Percentiles rank a stretch among this genome's conserved stretches.
Evolutionary conservation across 352 stramenopile genomes (phyloP).

Genomic region (Pythium plurisporium): DNA sequence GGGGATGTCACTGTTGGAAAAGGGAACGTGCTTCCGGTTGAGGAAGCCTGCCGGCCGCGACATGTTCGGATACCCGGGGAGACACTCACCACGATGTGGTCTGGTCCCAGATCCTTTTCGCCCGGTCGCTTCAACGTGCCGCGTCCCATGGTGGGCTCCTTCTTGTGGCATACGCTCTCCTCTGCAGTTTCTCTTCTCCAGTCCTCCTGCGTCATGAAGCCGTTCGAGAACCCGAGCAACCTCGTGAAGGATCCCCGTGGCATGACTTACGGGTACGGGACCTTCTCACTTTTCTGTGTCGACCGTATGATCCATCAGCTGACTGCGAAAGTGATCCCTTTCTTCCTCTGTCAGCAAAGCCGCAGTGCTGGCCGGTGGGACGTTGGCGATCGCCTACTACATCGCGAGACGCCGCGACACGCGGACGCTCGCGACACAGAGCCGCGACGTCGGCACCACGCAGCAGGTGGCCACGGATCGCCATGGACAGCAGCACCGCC

Average conservation of each 20-base stretch:
- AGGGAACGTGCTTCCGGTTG: no score
- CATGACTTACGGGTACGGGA: constrained; percentile 22
- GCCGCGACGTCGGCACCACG: constrained; percentile 15
- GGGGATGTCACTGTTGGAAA: no score
- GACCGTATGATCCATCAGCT: constrained; percentile 2
- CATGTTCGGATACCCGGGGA: no score
- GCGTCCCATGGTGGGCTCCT: no score
- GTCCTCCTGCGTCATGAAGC: constrained; percentile 1
- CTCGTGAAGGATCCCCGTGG: constrained; percentile 17
- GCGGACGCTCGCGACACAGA: not conserved
- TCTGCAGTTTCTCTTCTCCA: not conserved
- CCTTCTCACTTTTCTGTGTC: not conserved
- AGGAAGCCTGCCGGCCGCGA: no score
- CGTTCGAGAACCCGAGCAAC: constrained; percentile 23
- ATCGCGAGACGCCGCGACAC: constrained; percentile 17
- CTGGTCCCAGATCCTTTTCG: no score
- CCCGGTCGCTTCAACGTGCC: no score
- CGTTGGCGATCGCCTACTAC: constrained; percentile 22
- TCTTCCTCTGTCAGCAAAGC: constrained; percentile 26
- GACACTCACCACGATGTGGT: no score
- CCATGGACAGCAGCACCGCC: constrained; percentile 20
- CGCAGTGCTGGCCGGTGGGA: constrained; percentile 11
- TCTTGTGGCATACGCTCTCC: no score
- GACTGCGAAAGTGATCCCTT: no score
- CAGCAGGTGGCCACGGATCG: constrained; percentile 27